Evolutionary conservation across 257 asterid genomes (phyloP).

Genomic region (Salvia splendens): DNA sequence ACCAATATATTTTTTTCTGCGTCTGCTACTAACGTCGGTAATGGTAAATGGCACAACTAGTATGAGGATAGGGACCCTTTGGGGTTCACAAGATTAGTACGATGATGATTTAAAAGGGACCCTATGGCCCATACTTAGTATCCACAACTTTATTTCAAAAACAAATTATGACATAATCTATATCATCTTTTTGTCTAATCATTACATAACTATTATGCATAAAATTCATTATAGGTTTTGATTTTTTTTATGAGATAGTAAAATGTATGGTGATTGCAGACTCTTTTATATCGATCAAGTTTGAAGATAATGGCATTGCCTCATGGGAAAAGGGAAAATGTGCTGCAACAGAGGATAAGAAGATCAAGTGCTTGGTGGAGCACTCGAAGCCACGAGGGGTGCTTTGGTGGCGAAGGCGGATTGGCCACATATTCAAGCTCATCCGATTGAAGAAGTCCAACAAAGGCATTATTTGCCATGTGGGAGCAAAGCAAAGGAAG

Average conservation of each 20-base stretch:
- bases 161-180: constrained; percentile 12
- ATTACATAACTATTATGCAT: constrained; percentile 1
- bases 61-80: constrained; percentile 25
- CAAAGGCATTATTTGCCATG: constrained; percentile 56
- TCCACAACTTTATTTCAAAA: constrained; percentile 19
- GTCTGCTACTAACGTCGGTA: too few relatives aligned
- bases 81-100: constrained; percentile 25
- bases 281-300: constrained; percentile 83
- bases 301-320: constrained; percentile 65
- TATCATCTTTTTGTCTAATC: constrained; percentile 18
- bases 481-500: constrained; percentile 58
- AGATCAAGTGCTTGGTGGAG: constrained; percentile 51
- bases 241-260: neutral
- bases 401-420: constrained; percentile 76
- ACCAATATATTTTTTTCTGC: too few relatives aligned
- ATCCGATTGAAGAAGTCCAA: constrained; percentile 61
- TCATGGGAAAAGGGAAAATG: constrained; percentile 53
- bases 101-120: constrained; percentile 21
- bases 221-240: neutral
- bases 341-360: constrained; percentile 32
- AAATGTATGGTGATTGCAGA: constrained; percentile 41
- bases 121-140: constrained; percentile 3
- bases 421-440: constrained; percentile 73
- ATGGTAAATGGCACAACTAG: neutral
- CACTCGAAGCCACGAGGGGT: constrained; percentile 48